Evolutionary conservation across 176 grass and related monocot species (phyloP), one percentile per base, ranked within the genome.

Genomic region (Oryza coarctata): DNA sequence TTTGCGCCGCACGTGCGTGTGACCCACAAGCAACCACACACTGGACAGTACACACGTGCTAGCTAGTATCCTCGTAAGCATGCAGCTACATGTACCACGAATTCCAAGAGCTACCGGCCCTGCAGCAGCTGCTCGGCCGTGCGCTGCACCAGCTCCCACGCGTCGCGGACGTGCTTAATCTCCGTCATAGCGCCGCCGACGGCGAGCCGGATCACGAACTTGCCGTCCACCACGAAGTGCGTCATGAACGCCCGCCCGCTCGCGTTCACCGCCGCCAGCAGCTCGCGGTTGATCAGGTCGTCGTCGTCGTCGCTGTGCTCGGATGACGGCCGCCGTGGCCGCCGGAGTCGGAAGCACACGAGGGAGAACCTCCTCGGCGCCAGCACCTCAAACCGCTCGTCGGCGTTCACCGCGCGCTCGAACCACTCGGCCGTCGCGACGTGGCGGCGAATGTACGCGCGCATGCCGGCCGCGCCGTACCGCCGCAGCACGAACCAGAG

Each of bases 381-480:
- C 61, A 63, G 84, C 64, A 92, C 90, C 83, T 92, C 87, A 73
- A 92, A 92, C 9, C 86, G 63, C 2, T 20, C 36, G 80, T 89
- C 87, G 23, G 50, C 44, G 6, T 2, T 30, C 5, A 89, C 63
- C 55, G 69, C 31, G 9, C 67, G 68, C 74, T 92, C 90, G 74
- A 92, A 92, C 63, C 82, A 65, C 63, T 89, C 65, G 12, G 87
- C 90, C 43, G 86, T 80, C 1, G 52, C 2, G 63, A 92, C 80
- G 69, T 92, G 78, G 0, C 83, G 60, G 0, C 79, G 64, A 0
- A 92, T 32, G 70, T 75, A 49, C 5, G 77, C 61, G 10, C 71
- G 40, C 3, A 89, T 70, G 33, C 88, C 88, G 14, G 9, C 73
- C 0, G 82, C 31, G 1, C 87, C 87, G 84, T 89, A 92, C 35